Evolutionary conservation across 2,329 filamentous ascomycete genomes (phyloP), one percentile per base, ranked within the genome.

Genomic region (Fragosphaeria purpurea): DNA sequence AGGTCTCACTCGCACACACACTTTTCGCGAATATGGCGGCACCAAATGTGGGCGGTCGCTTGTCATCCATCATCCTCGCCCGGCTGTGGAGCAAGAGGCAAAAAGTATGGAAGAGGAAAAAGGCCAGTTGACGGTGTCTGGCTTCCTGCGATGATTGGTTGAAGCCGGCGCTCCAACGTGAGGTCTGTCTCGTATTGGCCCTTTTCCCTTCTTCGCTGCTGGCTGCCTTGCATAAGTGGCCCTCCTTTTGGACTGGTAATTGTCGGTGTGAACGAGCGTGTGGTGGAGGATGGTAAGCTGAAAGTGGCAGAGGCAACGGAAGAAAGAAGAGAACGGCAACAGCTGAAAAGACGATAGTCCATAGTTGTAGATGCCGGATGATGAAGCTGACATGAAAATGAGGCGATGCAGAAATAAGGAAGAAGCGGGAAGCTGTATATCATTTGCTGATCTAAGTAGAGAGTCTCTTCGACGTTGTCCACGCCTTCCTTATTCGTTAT

Each of bases 211-310:
- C 10, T 38, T 31, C 10, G 35, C 13, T 7, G 40, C 30, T n/a
- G 5, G 13, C 43, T 44, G 43, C 32, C 42, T 41, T 46, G 33
- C 31, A 39, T 45, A 39, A 13, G 40, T 34, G 9, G 30, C 10
- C 6, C 7, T 11, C 6, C 9, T 34, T 22, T 6, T 44, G 9
- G 10, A 41, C 22, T 11, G 7, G 8, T 22, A 53, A 53, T 6
- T 50, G 51, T 53, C 45, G 51, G 48, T 50, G 48, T 45, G 31
- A 49, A 44, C 43, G 47, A 44, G 50, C 43, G 44, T 33, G 46
- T 45, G 41, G 13, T 31, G 10, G 31, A 33, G 22, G 37, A 49
- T 38, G 44, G 12, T 44, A 31, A 37, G 44, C 47, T 49, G 50
- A 46, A 49, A 44, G 47, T 34, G 22, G 22, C 22, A 22, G 22